Evolutionary conservation across 1,139 yeast genomes (phyloP).

Genomic region (Arxiozyma telluris): DNA sequence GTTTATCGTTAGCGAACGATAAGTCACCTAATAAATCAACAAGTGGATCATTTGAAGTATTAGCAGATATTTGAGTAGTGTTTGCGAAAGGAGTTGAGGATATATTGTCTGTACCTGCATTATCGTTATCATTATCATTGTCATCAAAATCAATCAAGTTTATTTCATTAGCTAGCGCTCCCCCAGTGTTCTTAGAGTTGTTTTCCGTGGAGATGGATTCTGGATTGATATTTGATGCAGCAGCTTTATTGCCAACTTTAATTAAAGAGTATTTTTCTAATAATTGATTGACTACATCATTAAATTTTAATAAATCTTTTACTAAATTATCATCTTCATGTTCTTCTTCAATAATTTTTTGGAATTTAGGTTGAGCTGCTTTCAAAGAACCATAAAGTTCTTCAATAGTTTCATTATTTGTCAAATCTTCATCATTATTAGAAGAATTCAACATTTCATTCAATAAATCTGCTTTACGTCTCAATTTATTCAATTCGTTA

Average conservation of each 20-base stretch:
- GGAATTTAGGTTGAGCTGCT: slow-evolving; percentile 79
- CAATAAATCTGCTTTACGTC: slow-evolving; percentile 81
- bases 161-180: slow-evolving; percentile 35
- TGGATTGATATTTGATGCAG: slow-evolving; percentile 49
- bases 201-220: slow-evolving; percentile 14
- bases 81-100: slow-evolving; percentile 9
- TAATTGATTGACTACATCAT: slow-evolving; percentile 68
- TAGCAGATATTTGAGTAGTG: neutral
- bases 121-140: slow-evolving; percentile 35
- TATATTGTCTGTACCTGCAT: neutral
- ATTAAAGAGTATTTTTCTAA: slow-evolving; percentile 59
- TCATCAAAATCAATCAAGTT: slow-evolving; percentile 78
- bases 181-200: slow-evolving; percentile 4
- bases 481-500: slow-evolving; percentile 76
- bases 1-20: slow-evolving; percentile 8
- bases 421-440: slow-evolving; percentile 43
- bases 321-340: slow-evolving; percentile 62
- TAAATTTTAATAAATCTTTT: slow-evolving; percentile 54
- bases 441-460: slow-evolving; percentile 71
- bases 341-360: slow-evolving; percentile 72
- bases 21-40: slow-evolving; percentile 39
- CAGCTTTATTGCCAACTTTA: slow-evolving; percentile 53
- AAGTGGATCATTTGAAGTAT: slow-evolving; percentile 10
- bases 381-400: slow-evolving; percentile 76
- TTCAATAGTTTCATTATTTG: slow-evolving; percentile 56